A percentile compares a stretch with the other conserved stretches of the same genome.
Conservation (phyloP, 306 rosid species). For the Hippophae tibetana region DNA sequence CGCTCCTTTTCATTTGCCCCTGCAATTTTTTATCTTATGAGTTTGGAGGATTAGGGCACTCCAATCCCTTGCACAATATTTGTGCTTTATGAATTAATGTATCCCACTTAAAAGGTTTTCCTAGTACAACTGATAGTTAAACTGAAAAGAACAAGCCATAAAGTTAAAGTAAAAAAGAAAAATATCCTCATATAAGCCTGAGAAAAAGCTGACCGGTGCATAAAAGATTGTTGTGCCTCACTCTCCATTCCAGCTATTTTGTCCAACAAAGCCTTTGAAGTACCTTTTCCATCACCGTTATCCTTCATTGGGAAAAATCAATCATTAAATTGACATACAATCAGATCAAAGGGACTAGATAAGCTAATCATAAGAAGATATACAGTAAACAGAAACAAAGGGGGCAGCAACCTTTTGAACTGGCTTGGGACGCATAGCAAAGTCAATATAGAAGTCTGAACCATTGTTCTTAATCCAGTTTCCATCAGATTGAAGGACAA, state of each 20-base stretch:
- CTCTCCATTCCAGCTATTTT: too few species aligned
- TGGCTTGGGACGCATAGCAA: conserved; percentile 39
- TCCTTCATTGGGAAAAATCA: conserved; percentile 32
- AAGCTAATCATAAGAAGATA: conserved; percentile 19
- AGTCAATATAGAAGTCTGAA: conserved; percentile 67
- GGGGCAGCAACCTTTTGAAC: conserved; percentile 51
- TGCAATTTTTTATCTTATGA: background rate
- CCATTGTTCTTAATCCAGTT: conserved; percentile 85
- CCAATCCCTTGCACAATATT: background rate
- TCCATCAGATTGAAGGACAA: conserved; percentile 57
- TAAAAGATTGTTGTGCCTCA: too few species aligned
- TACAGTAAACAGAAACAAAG: conserved; percentile 12
- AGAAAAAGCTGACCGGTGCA: too few species aligned
- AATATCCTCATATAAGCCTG: background rate
- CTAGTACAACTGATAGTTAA: too few species aligned
- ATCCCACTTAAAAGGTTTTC: conserved; percentile 4
- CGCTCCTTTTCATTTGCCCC: background rate
- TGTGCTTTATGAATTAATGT: conserved; percentile 7
- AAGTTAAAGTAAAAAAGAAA: conserved; percentile 5
- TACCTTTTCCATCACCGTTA: too few species aligned
- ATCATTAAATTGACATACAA: conserved; percentile 16
- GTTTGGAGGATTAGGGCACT: background rate
- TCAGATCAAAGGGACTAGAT: background rate
- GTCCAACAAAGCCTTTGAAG: too few species aligned
- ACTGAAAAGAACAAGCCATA: conserved; percentile 1